Evolutionary conservation across 2,329 filamentous ascomycete species (phyloP).

Genomic region (Pyricularia grisea): DNA sequence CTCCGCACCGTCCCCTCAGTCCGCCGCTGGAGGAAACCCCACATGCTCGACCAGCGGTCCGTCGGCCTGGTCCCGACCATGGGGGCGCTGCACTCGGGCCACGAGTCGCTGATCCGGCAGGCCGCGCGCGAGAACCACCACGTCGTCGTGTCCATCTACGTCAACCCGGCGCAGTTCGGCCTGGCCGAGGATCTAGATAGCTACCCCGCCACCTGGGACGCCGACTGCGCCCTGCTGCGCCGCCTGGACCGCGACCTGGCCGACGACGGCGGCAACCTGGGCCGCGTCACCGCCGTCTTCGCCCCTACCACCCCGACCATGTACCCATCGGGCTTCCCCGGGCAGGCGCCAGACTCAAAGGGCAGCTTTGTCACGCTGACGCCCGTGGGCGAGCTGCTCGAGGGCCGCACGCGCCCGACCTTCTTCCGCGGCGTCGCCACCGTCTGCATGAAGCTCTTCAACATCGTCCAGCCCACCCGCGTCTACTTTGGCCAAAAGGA

Average conservation of each 20-base stretch:
- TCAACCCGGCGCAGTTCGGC: constrained; percentile 96
- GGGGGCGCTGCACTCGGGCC: constrained; percentile 91
- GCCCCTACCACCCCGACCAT: constrained; percentile 74
- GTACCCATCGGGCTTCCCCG: constrained; percentile 75
- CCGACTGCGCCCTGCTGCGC: constrained; percentile 60
- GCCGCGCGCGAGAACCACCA: constrained; percentile 78
- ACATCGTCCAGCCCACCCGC: constrained; percentile 66
- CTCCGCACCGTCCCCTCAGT: constrained; percentile 67
- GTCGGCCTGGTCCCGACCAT: constrained; percentile 93
- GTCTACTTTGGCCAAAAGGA: constrained; percentile 98
- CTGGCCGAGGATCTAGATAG: constrained; percentile 76
- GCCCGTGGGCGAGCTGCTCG: constrained; percentile 69
- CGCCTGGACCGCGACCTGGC: constrained; percentile 64
- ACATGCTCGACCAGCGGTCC: constrained; percentile 56
- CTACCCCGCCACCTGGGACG: constrained; percentile 85
- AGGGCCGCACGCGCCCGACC: constrained; percentile 78
- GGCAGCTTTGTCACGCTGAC: constrained; percentile 91
- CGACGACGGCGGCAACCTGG: constrained; percentile 46
- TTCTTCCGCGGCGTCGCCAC: constrained; percentile 97
- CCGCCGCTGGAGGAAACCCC: constrained; percentile 58
- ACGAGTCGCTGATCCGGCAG: constrained; percentile 74
- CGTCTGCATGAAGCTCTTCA: constrained; percentile 90
- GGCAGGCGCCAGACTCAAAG: constrained; percentile 61
- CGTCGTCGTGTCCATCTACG: constrained; percentile 85
- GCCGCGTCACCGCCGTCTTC: constrained; percentile 74